Conservation (phyloP, 768 basidiomycete species). For the Botryobasidium botryosum region DNA sequence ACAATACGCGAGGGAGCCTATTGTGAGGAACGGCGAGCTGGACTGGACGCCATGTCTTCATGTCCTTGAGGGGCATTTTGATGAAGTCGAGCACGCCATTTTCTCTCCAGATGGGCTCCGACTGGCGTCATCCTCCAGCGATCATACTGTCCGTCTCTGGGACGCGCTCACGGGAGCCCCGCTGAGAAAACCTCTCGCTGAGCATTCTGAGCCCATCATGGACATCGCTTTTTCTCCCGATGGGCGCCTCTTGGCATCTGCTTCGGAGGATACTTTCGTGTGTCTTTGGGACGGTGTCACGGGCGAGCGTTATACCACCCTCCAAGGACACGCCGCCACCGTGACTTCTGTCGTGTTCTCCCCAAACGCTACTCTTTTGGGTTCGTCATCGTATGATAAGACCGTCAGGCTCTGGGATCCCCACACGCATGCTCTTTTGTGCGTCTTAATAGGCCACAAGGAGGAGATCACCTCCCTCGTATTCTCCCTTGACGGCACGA, state of each 20-base stretch:
- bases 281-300: too few species aligned
- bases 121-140: neutral
- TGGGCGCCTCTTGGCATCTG: too few species aligned
- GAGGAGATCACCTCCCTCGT: neutral
- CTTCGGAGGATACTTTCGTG: too few species aligned
- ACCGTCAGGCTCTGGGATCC: neutral
- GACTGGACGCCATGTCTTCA: neutral
- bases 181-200: too few species aligned
- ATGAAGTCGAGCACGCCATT: neutral
- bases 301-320: too few species aligned
- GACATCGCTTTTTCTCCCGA: too few species aligned
- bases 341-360: neutral
- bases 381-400: neutral
- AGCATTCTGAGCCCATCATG: neutral
- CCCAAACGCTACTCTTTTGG: neutral
- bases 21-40: too few species aligned
- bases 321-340: neutral
- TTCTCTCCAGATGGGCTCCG: neutral
- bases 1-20: too few species aligned
- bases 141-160: constrained; percentile 1
- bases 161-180: neutral
- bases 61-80: neutral
- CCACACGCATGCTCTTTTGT: neutral
- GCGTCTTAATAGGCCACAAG: neutral
- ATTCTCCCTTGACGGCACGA: neutral